These are phyloP conservation scores for Coniochaeta ligniaria DNA, from an alignment of 2,329 filamentous ascomycete species.

Conservation along the genomic window DNA sequence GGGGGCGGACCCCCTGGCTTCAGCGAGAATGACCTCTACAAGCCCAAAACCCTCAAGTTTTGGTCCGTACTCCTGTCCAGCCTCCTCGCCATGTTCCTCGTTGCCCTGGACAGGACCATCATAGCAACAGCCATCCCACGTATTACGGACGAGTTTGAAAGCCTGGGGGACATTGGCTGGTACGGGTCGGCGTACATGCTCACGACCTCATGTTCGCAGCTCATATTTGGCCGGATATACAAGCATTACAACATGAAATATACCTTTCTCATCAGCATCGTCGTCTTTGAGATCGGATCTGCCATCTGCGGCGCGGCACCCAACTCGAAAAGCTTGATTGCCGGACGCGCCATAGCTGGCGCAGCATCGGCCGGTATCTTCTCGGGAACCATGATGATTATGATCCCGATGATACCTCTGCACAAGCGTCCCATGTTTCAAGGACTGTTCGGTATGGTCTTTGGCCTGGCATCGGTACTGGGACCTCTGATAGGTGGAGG, in stretches of 20 bases:
- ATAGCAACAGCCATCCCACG: slow-evolving; percentile 46
- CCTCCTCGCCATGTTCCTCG: slow-evolving; percentile 48
- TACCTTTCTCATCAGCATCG: slow-evolving; percentile 37
- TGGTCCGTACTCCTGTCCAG: slow-evolving; percentile 48
- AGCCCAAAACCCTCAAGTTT: slow-evolving; percentile 45
- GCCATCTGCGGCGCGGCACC: slow-evolving; percentile 47
- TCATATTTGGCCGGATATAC: slow-evolving; percentile 47
- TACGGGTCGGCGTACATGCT: slow-evolving; percentile 57
- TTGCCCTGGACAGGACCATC: slow-evolving; percentile 52
- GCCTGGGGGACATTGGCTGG: slow-evolving; percentile 56
- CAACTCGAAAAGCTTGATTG: slow-evolving; percentile 44
- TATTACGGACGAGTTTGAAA: slow-evolving; percentile 51
- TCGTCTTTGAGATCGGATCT: slow-evolving; percentile 48
- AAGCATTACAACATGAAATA: slow-evolving; percentile 44
- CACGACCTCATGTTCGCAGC: slow-evolving; percentile 47
- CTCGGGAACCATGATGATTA: slow-evolving; percentile 47
- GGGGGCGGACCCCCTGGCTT: not conserved
- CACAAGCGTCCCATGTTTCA: slow-evolving; percentile 53
- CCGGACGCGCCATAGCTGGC: slow-evolving; percentile 50
- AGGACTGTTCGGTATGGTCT: slow-evolving; percentile 46
- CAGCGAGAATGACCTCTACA: slow-evolving; percentile 31
- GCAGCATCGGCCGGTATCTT: slow-evolving; percentile 50
- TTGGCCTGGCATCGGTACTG: slow-evolving; percentile 45
- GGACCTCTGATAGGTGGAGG: slow-evolving; percentile 48
- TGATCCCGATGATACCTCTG: slow-evolving; percentile 52